A percentile compares a stretch with the other conserved stretches of the same genome.
phyloP scores from a whole-genome alignment of 352 stramenopile genomes.

The Pythium monospermum region DNA sequence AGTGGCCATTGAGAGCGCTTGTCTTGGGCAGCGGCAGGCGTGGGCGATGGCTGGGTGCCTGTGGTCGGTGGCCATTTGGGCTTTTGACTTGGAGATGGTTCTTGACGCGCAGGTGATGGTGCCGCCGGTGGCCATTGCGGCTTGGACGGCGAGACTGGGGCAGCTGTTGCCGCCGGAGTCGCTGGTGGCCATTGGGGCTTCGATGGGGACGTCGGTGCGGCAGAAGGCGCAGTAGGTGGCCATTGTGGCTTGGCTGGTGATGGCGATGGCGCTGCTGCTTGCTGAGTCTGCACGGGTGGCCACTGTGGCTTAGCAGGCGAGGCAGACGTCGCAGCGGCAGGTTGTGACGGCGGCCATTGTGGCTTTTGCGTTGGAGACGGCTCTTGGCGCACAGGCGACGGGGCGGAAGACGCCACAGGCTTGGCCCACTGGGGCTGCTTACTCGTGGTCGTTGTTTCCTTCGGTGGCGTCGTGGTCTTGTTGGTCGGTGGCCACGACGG shows the following conservation, averaged over 20 bases:
- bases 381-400: conserved; percentile 1
- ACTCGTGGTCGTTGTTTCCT: conserved; percentile 14
- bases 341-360: conserved; percentile 20
- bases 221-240: conserved; percentile 11
- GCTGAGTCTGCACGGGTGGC: conserved; percentile 25
- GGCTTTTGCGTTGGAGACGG: neutral
- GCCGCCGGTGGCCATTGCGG: conserved; percentile 25
- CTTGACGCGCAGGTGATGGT: conserved; percentile 17
- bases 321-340: neutral
- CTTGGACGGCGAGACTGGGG: conserved; percentile 3
- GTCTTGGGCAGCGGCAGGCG: conserved; percentile 16
- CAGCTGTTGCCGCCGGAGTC: neutral
- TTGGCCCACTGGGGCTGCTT: conserved; percentile 37
- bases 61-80: conserved; percentile 36
- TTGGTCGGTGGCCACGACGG: conserved; percentile 26
- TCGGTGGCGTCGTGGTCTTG: conserved; percentile 19
- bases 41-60: conserved; percentile 2
- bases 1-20: conserved; percentile 54
- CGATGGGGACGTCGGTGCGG: conserved; percentile 4
- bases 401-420: conserved; percentile 22
- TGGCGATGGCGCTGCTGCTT: conserved; percentile 15
- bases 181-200: conserved; percentile 32
- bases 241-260: conserved; percentile 34
- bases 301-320: conserved; percentile 33
- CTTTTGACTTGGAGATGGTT: conserved; percentile 23